Percentiles rank a stretch among this genome's conserved stretches.
Conservation (phyloP, 495 filamentous ascomycete genomes). For the Podospora pseudocomata region DNA sequence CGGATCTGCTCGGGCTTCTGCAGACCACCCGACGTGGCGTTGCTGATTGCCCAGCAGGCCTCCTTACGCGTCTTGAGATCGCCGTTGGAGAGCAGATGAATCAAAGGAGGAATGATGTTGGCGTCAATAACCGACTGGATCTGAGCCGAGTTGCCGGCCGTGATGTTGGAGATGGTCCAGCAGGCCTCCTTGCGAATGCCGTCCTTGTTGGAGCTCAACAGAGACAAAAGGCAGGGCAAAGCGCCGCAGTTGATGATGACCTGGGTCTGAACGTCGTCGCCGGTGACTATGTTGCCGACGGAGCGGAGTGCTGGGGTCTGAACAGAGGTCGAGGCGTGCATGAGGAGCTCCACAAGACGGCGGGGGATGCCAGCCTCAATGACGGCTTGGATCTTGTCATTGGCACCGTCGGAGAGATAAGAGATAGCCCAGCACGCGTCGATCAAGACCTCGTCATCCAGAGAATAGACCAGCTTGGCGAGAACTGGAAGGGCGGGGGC, state of each 20-base stretch:
- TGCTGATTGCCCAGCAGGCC: slow-evolving; percentile 99
- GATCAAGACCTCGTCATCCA: slow-evolving; percentile 98
- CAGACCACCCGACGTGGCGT: slow-evolving; percentile 94
- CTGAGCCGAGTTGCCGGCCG: slow-evolving; percentile 94
- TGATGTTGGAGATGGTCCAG: slow-evolving; percentile 99
- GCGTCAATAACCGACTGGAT: slow-evolving; percentile 97
- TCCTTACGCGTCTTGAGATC: slow-evolving; percentile 99
- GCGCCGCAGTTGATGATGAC: slow-evolving; percentile 99
- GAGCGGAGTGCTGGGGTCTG: slow-evolving; percentile 97
- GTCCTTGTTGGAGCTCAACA: slow-evolving; percentile 94
- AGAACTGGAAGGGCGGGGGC: slow-evolving; percentile 94
- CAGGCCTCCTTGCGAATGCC: slow-evolving; percentile 99
- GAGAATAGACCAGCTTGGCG: slow-evolving; percentile 93
- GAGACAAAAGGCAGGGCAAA: slow-evolving; percentile 82
- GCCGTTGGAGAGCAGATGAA: slow-evolving; percentile 91
- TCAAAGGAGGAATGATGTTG: slow-evolving; percentile 91
- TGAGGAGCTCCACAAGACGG: slow-evolving; percentile 92
- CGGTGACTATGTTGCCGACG: slow-evolving; percentile 98
- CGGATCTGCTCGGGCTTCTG: slow-evolving; percentile 99
- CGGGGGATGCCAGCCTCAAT: slow-evolving; percentile 98
- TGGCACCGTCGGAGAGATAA: slow-evolving; percentile 96
- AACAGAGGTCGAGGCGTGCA: slow-evolving; percentile 98
- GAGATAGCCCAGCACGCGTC: slow-evolving; percentile 99
- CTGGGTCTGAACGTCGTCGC: slow-evolving; percentile 97
- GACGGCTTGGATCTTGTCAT: slow-evolving; percentile 99